Evolutionary conservation across 225 moss, liverwort and hornwort species (phyloP), one percentile per base, ranked within the genome.

Genomic region (Thuidium tamariscinum): DNA sequence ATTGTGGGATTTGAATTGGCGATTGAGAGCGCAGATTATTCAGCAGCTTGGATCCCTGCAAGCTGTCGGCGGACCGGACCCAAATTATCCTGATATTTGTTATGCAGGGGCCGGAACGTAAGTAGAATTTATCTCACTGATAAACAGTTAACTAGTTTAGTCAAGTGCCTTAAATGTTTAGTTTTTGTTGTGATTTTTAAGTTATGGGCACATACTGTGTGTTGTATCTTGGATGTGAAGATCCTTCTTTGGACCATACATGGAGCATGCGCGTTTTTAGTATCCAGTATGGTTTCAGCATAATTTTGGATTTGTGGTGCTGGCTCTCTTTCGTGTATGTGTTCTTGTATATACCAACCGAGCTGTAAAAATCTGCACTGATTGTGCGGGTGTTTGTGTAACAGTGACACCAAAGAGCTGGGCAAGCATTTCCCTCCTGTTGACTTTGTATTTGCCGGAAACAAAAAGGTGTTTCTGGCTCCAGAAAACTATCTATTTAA

Each of bases 401-500:
- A 71, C 92, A 98, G 96, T 75, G 92, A 96, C 72, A 90, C 91
- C 63, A 80, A 85, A 83, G 92, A 95, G 87, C 91, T 98, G 69
- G 85, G 89, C 44, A 91, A 97, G 61, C 92, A 92, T 91, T 98
- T 97, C 74, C 98, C 98, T 59, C 91, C 95, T 56, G 91, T 98
- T 70, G 95, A 94, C 32, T 93, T 98, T 23, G 93, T 96, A 52
- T 96, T 98, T 88, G 91, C 93, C 54, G 94, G 91, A 61, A 92
- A 90, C 80, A 90, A 87, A 69, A 92, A 89, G 77, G 90, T 98
- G 77, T 83, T 95, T 56, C 85, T 98, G 89, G 94, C 95, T 62
- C 98, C 98, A 80, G 98, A 98, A 86, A 98, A 98, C 82, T 98
- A 98, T 93, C 89, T 98, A 34, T 98, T 98, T 81, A 95, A 94